Conservation (phyloP, 139 green algal species). For the Asterochloris erici region DNA sequence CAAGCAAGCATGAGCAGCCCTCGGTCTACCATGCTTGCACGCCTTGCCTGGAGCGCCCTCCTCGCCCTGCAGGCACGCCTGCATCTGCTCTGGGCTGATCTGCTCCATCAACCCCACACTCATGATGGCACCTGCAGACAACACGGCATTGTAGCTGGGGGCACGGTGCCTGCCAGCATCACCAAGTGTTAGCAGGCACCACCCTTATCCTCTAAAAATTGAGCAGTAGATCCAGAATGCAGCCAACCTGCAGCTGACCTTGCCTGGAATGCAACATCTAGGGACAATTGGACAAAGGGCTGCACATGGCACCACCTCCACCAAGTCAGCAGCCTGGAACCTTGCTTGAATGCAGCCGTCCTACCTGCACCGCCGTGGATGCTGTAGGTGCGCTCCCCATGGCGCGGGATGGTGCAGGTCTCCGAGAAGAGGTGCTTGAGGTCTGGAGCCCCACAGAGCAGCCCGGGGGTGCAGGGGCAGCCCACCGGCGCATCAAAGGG, state of each 20-base stretch:
- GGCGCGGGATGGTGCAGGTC: neutral
- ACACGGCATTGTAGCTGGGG: neutral
- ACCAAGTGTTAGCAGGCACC: too few species aligned
- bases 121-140: conserved; percentile 7
- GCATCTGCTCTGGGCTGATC: conserved; percentile 9
- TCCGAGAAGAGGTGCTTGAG: neutral
- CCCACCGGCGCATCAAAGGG: conserved; percentile 11
- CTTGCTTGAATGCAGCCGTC: too few species aligned
- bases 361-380: conserved; percentile 20
- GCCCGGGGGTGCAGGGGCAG: conserved; percentile 13
- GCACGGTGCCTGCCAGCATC: too few species aligned
- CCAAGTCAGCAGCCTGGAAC: too few species aligned
- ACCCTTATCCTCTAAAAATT: too few species aligned
- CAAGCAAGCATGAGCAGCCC: neutral
- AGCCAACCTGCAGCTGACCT: too few species aligned
- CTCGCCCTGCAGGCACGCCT: neutral
- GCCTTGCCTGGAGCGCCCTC: neutral
- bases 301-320: too few species aligned
- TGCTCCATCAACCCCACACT: conserved; percentile 10
- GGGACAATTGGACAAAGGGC: too few species aligned
- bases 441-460: conserved; percentile 8
- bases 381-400: conserved; percentile 14
- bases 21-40: neutral
- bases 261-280: too few species aligned
- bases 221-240: too few species aligned